phyloP scores from a whole-genome alignment of 805 yeast genomes.

The Barnettozyma wickerhamii region DNA sequence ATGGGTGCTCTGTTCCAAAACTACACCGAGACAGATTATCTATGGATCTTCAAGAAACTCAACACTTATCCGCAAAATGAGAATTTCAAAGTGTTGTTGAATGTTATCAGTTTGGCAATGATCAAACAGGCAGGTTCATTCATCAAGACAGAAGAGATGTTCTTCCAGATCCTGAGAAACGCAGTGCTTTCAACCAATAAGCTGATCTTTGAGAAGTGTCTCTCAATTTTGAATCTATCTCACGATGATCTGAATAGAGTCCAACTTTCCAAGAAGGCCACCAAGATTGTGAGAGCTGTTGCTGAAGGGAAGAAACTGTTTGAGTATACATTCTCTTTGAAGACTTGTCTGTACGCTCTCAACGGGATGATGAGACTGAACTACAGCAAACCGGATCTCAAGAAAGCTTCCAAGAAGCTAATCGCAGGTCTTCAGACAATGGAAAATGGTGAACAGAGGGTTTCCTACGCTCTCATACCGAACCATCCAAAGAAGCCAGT shows the following conservation, averaged over 20 bases:
- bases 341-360: slow-evolving; percentile 4
- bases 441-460: slow-evolving; percentile 2
- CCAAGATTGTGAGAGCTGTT: slow-evolving; percentile 3
- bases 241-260: slow-evolving; percentile 1
- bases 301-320: neutral
- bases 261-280: slow-evolving; percentile 3
- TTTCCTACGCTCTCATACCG: slow-evolving; percentile 3
- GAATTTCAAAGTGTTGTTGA: slow-evolving; percentile 6
- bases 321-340: slow-evolving; percentile 5
- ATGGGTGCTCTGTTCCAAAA: slow-evolving; percentile 3
- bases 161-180: slow-evolving; percentile 6
- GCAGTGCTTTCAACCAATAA: slow-evolving; percentile 5
- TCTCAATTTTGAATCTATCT: slow-evolving; percentile 5
- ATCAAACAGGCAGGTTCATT: slow-evolving; percentile 4
- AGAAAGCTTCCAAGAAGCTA: slow-evolving; percentile 6
- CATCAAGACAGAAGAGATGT: slow-evolving; percentile 5
- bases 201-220: slow-evolving; percentile 6
- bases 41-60: slow-evolving; percentile 2
- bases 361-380: slow-evolving; percentile 7
- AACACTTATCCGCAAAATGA: slow-evolving; percentile 2
- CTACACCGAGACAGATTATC: slow-evolving; percentile 1
- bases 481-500: neutral
- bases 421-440: slow-evolving; percentile 1
- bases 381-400: neutral
- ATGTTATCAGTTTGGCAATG: slow-evolving; percentile 5